phyloP scores from a whole-genome alignment of 2,329 filamentous ascomycete species.

The Chaetoscypha palmicola region DNA sequence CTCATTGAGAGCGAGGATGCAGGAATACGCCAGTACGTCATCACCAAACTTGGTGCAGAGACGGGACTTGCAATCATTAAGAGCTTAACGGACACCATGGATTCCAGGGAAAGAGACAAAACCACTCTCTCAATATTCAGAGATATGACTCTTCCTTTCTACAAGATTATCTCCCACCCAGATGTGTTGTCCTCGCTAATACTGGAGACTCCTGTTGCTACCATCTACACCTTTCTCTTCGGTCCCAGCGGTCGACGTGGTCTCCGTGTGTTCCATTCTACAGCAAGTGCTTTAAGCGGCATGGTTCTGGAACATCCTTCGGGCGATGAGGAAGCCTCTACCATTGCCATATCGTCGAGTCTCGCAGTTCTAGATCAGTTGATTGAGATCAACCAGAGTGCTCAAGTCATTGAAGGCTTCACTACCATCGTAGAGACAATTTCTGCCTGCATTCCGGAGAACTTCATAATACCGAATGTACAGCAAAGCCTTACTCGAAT shows the following conservation, averaged over 20 bases:
- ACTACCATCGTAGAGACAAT: constrained; percentile 23
- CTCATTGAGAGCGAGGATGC: constrained; percentile 20
- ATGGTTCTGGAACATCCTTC: constrained; percentile 15
- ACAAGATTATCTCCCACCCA: constrained; percentile 35
- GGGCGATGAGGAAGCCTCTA: constrained; percentile 13
- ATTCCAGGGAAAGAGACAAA: constrained; percentile 12
- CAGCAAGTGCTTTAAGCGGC: constrained; percentile 21
- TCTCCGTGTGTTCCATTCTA: constrained; percentile 31
- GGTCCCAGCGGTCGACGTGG: constrained; percentile 35
- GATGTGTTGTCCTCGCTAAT: constrained; percentile 36
- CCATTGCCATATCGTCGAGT: constrained; percentile 21
- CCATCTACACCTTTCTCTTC: constrained; percentile 39
- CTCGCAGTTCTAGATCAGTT: constrained; percentile 27
- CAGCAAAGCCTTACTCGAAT: constrained; percentile 22
- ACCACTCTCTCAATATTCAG: constrained; percentile 21
- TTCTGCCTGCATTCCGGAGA: constrained; percentile 20
- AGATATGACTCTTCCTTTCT: constrained; percentile 34
- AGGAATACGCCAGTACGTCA: constrained; percentile 21
- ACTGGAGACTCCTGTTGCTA: constrained; percentile 36
- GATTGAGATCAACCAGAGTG: constrained; percentile 34
- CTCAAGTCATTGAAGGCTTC: constrained; percentile 26
- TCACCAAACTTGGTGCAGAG: constrained; percentile 22
- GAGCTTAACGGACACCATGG: constrained; percentile 16
- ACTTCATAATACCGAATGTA: constrained; percentile 15
- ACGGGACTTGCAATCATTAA: constrained; percentile 22